A percentile compares a stretch with the other conserved stretches of the same genome.
Evolutionary conservation across 768 basidiomycete genomes (phyloP).

Genomic region (Hygrophorus russula): DNA sequence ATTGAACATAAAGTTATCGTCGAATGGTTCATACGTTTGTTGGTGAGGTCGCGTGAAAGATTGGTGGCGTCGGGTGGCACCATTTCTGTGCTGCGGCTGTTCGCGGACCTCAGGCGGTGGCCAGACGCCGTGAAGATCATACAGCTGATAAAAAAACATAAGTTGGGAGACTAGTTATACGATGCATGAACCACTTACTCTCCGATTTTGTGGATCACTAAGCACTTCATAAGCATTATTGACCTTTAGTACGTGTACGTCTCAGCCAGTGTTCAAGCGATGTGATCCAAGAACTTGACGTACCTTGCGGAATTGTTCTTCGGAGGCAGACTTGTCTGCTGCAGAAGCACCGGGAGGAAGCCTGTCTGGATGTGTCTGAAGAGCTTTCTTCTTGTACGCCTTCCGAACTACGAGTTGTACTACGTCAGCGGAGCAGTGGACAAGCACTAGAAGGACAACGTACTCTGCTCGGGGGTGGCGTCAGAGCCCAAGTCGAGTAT

Average conservation of each 20-base stretch:
- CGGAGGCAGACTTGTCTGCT: slow-evolving; percentile 46
- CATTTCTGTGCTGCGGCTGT: slow-evolving; percentile 11
- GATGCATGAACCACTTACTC: slow-evolving; percentile 20
- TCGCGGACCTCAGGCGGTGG: slow-evolving; percentile 44
- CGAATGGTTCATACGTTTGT: slow-evolving; percentile 9
- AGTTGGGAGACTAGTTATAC: background rate
- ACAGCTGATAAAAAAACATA: slow-evolving; percentile 29
- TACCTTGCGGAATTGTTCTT: slow-evolving; percentile 42
- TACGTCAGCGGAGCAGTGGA: background rate
- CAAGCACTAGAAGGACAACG: slow-evolving; percentile 20
- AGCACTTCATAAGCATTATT: slow-evolving; percentile 75
- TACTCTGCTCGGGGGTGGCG: slow-evolving; percentile 57
- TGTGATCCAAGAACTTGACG: background rate
- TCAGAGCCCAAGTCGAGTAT: slow-evolving; percentile 39
- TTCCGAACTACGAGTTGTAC: slow-evolving; percentile 44
- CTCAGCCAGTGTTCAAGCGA: background rate
- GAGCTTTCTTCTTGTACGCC: slow-evolving; percentile 65
- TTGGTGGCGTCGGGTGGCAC: slow-evolving; percentile 13
- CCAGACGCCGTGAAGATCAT: slow-evolving; percentile 66
- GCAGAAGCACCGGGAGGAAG: slow-evolving; percentile 42
- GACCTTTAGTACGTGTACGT: slow-evolving; percentile 30
- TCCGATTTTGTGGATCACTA: slow-evolving; percentile 47
- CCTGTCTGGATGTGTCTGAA: slow-evolving; percentile 71
- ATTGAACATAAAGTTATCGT: slow-evolving; percentile 13
- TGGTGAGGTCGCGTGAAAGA: slow-evolving; percentile 9